Percentiles rank a stretch among this genome's conserved stretches.
Conservation (phyloP, 306 rosid species). For the Ormosia semicastrata region DNA sequence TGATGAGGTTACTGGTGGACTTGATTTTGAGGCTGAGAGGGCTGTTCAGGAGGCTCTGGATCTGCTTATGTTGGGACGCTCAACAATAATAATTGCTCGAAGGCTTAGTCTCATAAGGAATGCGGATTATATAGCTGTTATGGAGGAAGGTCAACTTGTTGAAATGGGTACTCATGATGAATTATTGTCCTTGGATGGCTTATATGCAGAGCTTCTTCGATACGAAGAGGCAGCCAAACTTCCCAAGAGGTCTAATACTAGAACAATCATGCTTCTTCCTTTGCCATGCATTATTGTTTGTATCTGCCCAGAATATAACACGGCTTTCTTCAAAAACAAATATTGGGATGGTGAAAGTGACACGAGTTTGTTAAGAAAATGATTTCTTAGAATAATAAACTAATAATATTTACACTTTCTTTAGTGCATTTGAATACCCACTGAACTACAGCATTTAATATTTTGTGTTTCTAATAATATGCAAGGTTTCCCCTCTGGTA, state of each 20-base stretch:
- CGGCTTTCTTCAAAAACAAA: conserved; percentile 1
- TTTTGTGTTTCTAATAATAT: not conserved
- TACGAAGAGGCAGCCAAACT: conserved; percentile 97
- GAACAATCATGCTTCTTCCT: conserved; percentile 13
- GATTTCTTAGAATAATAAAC: not conserved
- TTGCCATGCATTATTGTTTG: conserved; percentile 22
- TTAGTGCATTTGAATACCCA: not conserved
- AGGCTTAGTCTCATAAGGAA: conserved; percentile 97
- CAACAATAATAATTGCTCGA: conserved; percentile 95
- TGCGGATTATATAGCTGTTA: conserved; percentile 95
- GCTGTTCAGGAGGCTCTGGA: conserved; percentile 93
- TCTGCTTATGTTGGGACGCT: conserved; percentile 96
- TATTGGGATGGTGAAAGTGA: not conserved
- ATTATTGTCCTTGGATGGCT: conserved; percentile 66
- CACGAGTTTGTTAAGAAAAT: not conserved
- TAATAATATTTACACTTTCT: not conserved
- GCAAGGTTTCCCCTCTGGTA: not conserved
- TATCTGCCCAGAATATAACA: not conserved
- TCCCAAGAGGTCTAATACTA: conserved; percentile 78
- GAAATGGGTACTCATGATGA: conserved; percentile 99
- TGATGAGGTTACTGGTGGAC: conserved; percentile 99
- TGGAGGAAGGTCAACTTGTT: conserved; percentile 98
- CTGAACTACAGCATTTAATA: not conserved
- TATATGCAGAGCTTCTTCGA: conserved; percentile 94
- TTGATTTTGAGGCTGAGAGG: conserved; percentile 98